phyloP scores from a whole-genome alignment of 805 yeast species.

The Kuraishia hungarica region DNA sequence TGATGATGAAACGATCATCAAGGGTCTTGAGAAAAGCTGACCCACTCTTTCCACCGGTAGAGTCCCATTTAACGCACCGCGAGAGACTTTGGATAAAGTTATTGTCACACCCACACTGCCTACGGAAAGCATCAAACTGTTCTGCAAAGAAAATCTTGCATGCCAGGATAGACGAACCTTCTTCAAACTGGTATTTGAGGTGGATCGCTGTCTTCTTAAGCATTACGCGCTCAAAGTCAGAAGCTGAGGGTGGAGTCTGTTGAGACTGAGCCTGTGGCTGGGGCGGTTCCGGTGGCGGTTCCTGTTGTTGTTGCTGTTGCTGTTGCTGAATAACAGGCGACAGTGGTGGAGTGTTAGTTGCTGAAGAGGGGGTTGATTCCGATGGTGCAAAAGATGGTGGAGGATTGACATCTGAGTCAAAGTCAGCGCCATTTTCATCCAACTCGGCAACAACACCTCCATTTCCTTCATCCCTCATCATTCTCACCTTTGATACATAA shows the following conservation, averaged over 20 bases:
- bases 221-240: conserved; percentile 57
- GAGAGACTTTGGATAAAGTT: conserved; percentile 83
- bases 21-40: conserved; percentile 87
- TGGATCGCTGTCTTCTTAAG: conserved; percentile 81
- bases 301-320: background rate
- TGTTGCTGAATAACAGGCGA: background rate
- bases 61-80: conserved; percentile 92
- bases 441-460: background rate
- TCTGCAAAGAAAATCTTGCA: conserved; percentile 95
- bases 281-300: no score
- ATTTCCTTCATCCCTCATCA: conserved; percentile 5
- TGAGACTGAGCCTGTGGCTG: background rate
- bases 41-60: conserved; percentile 95
- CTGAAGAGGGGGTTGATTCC: background rate
- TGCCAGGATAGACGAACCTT: conserved; percentile 72
- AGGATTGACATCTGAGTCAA: background rate
- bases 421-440: background rate
- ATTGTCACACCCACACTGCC: conserved; percentile 69
- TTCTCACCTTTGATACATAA: conserved; percentile 35
- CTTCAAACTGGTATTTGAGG: conserved; percentile 84
- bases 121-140: conserved; percentile 90
- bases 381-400: background rate
- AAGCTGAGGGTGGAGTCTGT: conserved; percentile 3
- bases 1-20: conserved; percentile 83
- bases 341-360: background rate